Evolutionary conservation across 495 filamentous ascomycete genomes (phyloP).

Genomic region (Neurospora sp.): DNA sequence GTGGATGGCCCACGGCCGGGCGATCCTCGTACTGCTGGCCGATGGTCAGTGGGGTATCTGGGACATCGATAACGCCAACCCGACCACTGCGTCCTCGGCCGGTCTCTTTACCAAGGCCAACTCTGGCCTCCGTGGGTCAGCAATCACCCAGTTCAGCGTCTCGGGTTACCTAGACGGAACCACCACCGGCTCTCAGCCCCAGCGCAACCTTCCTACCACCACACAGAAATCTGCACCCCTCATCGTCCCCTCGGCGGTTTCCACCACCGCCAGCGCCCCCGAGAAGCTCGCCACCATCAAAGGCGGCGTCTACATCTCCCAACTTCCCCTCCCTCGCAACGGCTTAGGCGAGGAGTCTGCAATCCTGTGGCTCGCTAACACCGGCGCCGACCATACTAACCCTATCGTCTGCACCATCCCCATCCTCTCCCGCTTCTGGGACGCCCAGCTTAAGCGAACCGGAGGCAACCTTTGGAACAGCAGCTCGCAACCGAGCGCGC

Average conservation of each 20-base stretch:
- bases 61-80: constrained; percentile 64
- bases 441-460: constrained; percentile 45
- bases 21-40: constrained; percentile 62
- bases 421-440: constrained; percentile 57
- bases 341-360: constrained; percentile 48
- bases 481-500: constrained; percentile 30
- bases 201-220: constrained; percentile 29
- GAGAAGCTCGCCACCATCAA: constrained; percentile 28
- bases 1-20: constrained; percentile 74
- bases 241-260: constrained; percentile 10
- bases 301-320: constrained; percentile 57
- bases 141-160: constrained; percentile 56
- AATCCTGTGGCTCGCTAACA: constrained; percentile 52
- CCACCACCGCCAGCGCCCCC: constrained; percentile 19
- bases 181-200: constrained; percentile 15
- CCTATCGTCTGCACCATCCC: constrained; percentile 51
- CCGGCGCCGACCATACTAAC: constrained; percentile 29
- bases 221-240: constrained; percentile 27
- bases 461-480: constrained; percentile 46
- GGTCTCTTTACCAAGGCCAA: constrained; percentile 47
- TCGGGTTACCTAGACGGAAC: constrained; percentile 54
- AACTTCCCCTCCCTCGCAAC: constrained; percentile 12
- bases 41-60: constrained; percentile 94
- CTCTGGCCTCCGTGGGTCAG: constrained; percentile 51
- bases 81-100: constrained; percentile 26